Evolutionary conservation across 768 basidiomycete genomes (phyloP).

Genomic region (Russula emetica): DNA sequence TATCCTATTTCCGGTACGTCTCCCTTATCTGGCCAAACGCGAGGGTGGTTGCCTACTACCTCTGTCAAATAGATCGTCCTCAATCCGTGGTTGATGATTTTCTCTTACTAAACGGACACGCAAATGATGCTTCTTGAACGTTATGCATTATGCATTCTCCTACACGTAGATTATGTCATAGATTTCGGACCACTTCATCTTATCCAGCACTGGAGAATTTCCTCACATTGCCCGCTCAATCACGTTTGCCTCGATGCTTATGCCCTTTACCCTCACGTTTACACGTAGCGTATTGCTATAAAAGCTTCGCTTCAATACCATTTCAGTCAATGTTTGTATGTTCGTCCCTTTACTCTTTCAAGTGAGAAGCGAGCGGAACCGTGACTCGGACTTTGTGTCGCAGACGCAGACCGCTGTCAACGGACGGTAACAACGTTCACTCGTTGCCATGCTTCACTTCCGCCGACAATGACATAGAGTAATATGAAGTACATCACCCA

Average conservation of each 20-base stretch:
- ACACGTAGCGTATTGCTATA: neutral
- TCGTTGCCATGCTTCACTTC: too few species aligned
- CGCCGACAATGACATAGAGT: neutral
- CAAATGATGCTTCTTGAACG: neutral
- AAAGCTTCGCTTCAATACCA: neutral
- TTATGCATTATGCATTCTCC: neutral
- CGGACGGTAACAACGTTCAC: neutral
- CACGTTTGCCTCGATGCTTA: neutral
- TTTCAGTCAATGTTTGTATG: neutral
- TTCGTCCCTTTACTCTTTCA: neutral
- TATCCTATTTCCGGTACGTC: slow-evolving; percentile 69
- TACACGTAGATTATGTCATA: slow-evolving; percentile 1
- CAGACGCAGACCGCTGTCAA: neutral
- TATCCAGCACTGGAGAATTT: neutral
- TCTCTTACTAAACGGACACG: slow-evolving; percentile 46
- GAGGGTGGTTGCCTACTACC: slow-evolving; percentile 31
- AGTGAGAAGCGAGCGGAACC: too few species aligned
- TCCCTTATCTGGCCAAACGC: slow-evolving; percentile 7
- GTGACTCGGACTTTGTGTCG: too few species aligned
- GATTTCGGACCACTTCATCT: neutral
- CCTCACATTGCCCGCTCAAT: neutral
- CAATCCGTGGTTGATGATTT: slow-evolving; percentile 88
- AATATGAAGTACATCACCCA: neutral
- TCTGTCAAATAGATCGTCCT: slow-evolving; percentile 56
- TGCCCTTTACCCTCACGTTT: neutral